Conservation (phyloP, 306 rosid genomes). For the Acacia acuminata region DNA sequence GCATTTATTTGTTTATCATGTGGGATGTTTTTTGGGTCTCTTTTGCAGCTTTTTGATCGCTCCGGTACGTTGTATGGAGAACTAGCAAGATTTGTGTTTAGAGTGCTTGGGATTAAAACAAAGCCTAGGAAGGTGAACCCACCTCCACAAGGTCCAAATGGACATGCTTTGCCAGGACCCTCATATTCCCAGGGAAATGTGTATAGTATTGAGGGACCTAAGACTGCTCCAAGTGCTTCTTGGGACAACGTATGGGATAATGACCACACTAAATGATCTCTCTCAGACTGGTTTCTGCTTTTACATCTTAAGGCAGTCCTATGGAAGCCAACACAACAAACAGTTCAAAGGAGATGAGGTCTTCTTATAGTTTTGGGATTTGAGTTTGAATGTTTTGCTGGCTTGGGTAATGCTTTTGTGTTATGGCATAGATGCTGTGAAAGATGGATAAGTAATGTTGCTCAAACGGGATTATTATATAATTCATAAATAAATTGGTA, state of each 20-base stretch:
- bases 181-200: slow-evolving; percentile 36
- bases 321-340: slow-evolving; percentile 22
- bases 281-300: slow-evolving; percentile 13
- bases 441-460: neutral
- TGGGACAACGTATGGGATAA: slow-evolving; percentile 96
- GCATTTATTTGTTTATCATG: neutral
- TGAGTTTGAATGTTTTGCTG: neutral
- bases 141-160: slow-evolving; percentile 51
- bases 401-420: neutral
- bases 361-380: neutral
- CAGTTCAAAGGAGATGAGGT: slow-evolving; percentile 17
- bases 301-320: slow-evolving; percentile 23
- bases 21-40: neutral
- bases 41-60: slow-evolving; percentile 71
- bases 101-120: slow-evolving; percentile 59
- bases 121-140: slow-evolving; percentile 45
- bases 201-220: slow-evolving; percentile 67
- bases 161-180: slow-evolving; percentile 48
- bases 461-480: neutral
- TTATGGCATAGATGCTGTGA: neutral
- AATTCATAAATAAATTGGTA: neutral
- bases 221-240: slow-evolving; percentile 66
- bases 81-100: slow-evolving; percentile 68
- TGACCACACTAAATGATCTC: slow-evolving; percentile 43
- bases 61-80: slow-evolving; percentile 72